These are phyloP conservation scores for Trichoderma cornu-damae DNA, from an alignment of 2,329 filamentous ascomycete species.

Conservation along the genomic window DNA sequence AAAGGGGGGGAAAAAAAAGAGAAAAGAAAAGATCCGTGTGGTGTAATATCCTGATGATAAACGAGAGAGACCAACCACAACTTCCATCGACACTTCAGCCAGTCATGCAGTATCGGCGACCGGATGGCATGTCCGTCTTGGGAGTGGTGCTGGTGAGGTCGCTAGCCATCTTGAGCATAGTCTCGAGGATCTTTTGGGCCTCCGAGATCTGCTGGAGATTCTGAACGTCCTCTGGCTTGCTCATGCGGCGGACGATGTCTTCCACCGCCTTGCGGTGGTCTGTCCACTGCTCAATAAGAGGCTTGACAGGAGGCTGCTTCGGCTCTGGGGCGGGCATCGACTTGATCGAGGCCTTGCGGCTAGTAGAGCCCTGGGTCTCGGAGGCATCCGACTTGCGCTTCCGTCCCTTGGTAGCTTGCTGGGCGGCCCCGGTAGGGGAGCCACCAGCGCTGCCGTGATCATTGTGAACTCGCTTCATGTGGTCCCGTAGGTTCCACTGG, in stretches of 20 bases:
- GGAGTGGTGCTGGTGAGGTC: constrained; percentile 25
- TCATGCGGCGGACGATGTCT: constrained; percentile 48
- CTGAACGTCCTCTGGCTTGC: constrained; percentile 47
- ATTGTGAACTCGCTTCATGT: constrained; percentile 93
- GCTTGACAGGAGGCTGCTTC: constrained; percentile 33
- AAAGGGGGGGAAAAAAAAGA: too few relatives aligned
- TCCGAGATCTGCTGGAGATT: constrained; percentile 50
- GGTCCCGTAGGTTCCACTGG: constrained; percentile 92
- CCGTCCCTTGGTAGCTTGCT: constrained; percentile 44
- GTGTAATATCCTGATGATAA: neutral
- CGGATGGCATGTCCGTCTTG: constrained; percentile 24
- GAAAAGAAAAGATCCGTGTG: neutral
- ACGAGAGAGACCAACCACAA: constrained; percentile 22
- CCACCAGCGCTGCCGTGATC: constrained; percentile 44
- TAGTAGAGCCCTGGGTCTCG: constrained; percentile 35
- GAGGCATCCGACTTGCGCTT: constrained; percentile 54
- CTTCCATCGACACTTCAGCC: constrained; percentile 27
- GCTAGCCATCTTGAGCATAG: constrained; percentile 48
- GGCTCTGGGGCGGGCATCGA: constrained; percentile 32
- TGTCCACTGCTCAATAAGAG: constrained; percentile 51
- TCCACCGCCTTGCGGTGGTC: constrained; percentile 61
- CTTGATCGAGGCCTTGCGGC: constrained; percentile 48
- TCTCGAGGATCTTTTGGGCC: constrained; percentile 45
- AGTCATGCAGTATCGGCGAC: constrained; percentile 26
- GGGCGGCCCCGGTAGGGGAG: constrained; percentile 36